Evolutionary conservation across 2,329 filamentous ascomycete genomes (phyloP), one percentile per base, ranked within the genome.

Genomic region (Didymella lethalis): DNA sequence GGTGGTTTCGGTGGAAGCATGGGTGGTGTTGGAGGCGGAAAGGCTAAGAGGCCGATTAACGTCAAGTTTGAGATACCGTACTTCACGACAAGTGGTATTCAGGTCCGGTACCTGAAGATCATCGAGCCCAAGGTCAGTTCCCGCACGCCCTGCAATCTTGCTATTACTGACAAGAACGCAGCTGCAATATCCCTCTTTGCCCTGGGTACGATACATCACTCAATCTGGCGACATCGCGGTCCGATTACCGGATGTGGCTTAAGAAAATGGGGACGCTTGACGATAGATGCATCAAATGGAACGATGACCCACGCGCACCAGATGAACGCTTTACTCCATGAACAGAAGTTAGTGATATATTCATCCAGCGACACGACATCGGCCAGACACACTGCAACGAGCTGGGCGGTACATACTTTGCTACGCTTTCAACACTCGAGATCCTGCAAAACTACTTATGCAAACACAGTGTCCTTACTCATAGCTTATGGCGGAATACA

Each of bases 41-140:
- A 98, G 82, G 91, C 91, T 20, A 99, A 98, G 85, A 84, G 95
- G 68, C 95, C 95, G 0, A 99, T 99, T 73, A 94, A 93, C 78
- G 95, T 99, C 82, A 99, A 99, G 82, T 99, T 99, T 77, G 95
- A 99, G 83, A 99, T 99, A 75, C 95, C 95, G n/a, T 99, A 99
- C 81, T 99, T 99, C 77, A 99, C 95, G n/a, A 99, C 96, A 3
- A 96, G 91, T 80, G 95, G 95, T 65, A 99, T 99, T 69, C 96
- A 99, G 79, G 95, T 99, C 72, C 88, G 95, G 73, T 99, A 99
- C 78, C 81, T 99, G 78, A 99, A 99, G 86, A 99, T 99, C 74
- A 98, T 96, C 64, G 95, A 99, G 80, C 95, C 95, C 46, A 99
- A 99, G 92, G 94, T 97, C 82, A 72, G 86, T 36, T n/a, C 44